Conservation (phyloP, 2,329 filamentous ascomycete species). For the Pestalotiopsis sp. region DNA sequence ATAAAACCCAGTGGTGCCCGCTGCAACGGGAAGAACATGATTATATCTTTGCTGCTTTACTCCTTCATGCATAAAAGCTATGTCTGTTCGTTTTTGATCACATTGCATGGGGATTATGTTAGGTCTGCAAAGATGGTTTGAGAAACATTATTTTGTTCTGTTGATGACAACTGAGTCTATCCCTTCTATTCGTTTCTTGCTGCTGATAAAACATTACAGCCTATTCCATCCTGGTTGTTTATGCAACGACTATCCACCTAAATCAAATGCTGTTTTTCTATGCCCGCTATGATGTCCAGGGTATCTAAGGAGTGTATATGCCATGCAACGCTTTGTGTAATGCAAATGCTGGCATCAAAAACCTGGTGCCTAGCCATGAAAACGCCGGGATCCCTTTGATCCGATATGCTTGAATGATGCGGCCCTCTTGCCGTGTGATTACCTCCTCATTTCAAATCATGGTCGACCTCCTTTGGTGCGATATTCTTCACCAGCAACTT, state of each 20-base stretch:
- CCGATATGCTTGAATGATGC: constrained; percentile 10
- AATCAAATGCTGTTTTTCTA: constrained; percentile 18
- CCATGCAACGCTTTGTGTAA: constrained; percentile 21
- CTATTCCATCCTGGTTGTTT: not conserved
- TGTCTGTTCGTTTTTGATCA: not conserved
- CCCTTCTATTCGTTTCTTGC: constrained; percentile 8
- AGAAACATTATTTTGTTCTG: not conserved
- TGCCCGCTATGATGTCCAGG: constrained; percentile 16
- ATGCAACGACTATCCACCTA: not conserved
- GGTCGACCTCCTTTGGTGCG: not conserved
- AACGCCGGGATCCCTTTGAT: not conserved
- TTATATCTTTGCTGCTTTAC: not conserved
- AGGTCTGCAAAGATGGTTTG: not conserved
- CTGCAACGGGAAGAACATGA: not conserved
- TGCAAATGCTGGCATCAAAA: constrained; percentile 21
- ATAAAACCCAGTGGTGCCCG: not conserved
- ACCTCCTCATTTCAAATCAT: not conserved
- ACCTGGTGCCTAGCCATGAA: not conserved
- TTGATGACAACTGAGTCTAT: constrained; percentile 1
- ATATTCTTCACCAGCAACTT: not conserved
- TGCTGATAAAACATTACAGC: not conserved
- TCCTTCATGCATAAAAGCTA: not conserved
- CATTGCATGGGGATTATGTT: too few relatives aligned
- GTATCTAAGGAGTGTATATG: constrained; percentile 27
- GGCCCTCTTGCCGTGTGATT: not conserved